phyloP scores from a whole-genome alignment of 352 stramenopile species.

The Sclerospora graminicola region DNA sequence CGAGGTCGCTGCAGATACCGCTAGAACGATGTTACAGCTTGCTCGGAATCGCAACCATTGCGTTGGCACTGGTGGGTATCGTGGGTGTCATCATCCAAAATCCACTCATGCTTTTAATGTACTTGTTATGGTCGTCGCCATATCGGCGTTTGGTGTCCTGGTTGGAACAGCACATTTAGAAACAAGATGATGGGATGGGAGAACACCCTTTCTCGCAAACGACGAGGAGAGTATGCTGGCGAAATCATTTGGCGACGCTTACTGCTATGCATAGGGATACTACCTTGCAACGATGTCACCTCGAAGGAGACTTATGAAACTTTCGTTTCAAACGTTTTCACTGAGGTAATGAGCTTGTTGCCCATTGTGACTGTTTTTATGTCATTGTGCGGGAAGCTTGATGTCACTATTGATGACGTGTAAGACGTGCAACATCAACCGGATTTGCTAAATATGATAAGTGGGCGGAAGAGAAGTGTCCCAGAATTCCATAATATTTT shows the following conservation, averaged over 20 bases:
- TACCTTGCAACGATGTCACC: conserved; percentile 78
- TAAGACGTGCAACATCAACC: conserved; percentile 40
- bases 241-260: conserved; percentile 66
- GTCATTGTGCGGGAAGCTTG: conserved; percentile 34
- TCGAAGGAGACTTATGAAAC: conserved; percentile 39
- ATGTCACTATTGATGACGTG: conserved; percentile 25
- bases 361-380: conserved; percentile 50
- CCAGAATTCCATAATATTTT: no score
- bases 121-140: conserved; percentile 50
- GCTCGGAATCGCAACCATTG: conserved; percentile 45
- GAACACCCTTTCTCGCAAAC: conserved; percentile 30
- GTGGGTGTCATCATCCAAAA: conserved; percentile 56
- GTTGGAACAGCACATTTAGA: conserved; percentile 57
- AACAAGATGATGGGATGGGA: conserved; percentile 58
- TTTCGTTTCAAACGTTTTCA: conserved; percentile 46
- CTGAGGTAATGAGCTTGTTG: conserved; percentile 28
- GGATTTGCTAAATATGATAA: conserved; percentile 55
- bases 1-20: conserved; percentile 30
- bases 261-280: conserved; percentile 78
- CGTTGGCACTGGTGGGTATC: conserved; percentile 50
- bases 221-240: conserved; percentile 46
- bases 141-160: conserved; percentile 66
- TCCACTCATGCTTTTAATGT: no score
- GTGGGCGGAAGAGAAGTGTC: conserved; percentile 58
- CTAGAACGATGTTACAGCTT: conserved; percentile 38